Evolutionary conservation across 805 yeast species (phyloP).

Genomic region (Komagataella phaffii): DNA sequence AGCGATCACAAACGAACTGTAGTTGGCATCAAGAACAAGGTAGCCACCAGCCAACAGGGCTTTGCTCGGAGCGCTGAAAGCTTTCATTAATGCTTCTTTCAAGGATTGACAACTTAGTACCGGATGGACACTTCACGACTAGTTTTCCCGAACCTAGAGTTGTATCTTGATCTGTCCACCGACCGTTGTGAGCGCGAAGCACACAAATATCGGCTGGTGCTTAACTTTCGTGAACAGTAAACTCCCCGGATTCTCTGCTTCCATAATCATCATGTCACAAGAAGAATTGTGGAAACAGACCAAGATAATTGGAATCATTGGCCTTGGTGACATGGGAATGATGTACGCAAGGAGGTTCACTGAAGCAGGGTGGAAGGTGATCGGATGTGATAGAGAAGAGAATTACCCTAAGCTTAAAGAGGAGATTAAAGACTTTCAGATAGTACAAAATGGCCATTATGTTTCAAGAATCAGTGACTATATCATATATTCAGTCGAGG

Average conservation of each 20-base stretch:
- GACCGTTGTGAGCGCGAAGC: neutral
- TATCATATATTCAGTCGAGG: slow-evolving; percentile 85
- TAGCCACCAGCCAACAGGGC: slow-evolving; percentile 94
- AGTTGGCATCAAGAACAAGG: slow-evolving; percentile 69
- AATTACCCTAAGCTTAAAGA: slow-evolving; percentile 29
- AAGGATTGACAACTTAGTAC: neutral
- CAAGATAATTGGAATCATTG: slow-evolving; percentile 78
- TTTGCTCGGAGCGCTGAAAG: slow-evolving; percentile 91
- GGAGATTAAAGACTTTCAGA: slow-evolving; percentile 32
- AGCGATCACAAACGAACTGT: slow-evolving; percentile 72
- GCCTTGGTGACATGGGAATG: slow-evolving; percentile 94
- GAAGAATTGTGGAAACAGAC: slow-evolving; percentile 4
- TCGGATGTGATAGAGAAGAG: slow-evolving; percentile 79
- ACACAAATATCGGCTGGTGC: neutral
- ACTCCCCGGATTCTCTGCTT: neutral
- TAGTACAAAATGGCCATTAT: slow-evolving; percentile 67
- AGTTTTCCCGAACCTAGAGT: neutral
- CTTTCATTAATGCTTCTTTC: slow-evolving; percentile 10
- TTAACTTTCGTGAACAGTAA: neutral
- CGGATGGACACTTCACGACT: neutral
- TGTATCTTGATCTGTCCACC: neutral
- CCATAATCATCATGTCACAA: neutral
- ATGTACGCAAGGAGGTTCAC: slow-evolving; percentile 72
- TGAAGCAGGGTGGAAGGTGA: slow-evolving; percentile 78
- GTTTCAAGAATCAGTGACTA: slow-evolving; percentile 78